A percentile compares a stretch with the other conserved stretches of the same genome.
Conservation (phyloP, 2,329 filamentous ascomycete species). For the Alternaria solani region DNA sequence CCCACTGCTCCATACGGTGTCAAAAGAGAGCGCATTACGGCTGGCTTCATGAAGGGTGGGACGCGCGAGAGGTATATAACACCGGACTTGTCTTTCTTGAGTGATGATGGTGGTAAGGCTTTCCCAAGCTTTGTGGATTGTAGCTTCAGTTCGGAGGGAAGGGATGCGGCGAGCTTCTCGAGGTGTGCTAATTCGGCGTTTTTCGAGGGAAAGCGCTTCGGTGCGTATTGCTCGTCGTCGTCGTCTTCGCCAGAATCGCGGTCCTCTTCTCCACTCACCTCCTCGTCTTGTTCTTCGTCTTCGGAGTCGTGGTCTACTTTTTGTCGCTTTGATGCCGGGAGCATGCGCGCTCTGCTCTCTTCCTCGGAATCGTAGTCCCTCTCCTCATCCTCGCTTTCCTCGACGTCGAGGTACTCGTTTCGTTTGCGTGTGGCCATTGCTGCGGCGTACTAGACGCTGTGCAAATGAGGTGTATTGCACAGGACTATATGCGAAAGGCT, state of each 20-base stretch:
- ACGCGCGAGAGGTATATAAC: conserved; percentile 85
- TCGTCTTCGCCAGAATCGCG: conserved; percentile 40
- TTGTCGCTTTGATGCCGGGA: conserved; percentile 67
- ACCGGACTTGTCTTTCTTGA: conserved; percentile 74
- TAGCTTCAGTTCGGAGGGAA: conserved; percentile 49
- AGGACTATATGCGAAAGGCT: not conserved
- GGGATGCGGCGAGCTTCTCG: conserved; percentile 39
- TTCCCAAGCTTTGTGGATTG: conserved; percentile 33
- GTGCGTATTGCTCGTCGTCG: conserved; percentile 33
- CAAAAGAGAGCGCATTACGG: conserved; percentile 77
- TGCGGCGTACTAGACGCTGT: not conserved
- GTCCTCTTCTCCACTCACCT: conserved; percentile 24
- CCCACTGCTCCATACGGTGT: conserved; percentile 78
- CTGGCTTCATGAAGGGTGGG: conserved; percentile 87
- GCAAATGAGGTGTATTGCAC: not conserved
- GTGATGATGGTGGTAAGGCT: conserved; percentile 54
- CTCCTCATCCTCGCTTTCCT: conserved; percentile 55
- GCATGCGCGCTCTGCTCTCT: conserved; percentile 68
- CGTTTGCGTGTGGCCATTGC: conserved; percentile 72
- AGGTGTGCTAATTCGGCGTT: conserved; percentile 42
- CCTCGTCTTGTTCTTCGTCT: conserved; percentile 30
- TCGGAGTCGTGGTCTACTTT: conserved; percentile 61
- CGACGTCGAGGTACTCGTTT: conserved; percentile 72
- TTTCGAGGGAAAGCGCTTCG: conserved; percentile 37
- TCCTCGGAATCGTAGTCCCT: conserved; percentile 73